phyloP scores from a whole-genome alignment of 306 rosid genomes.

The Cucurbita ficifolia region DNA sequence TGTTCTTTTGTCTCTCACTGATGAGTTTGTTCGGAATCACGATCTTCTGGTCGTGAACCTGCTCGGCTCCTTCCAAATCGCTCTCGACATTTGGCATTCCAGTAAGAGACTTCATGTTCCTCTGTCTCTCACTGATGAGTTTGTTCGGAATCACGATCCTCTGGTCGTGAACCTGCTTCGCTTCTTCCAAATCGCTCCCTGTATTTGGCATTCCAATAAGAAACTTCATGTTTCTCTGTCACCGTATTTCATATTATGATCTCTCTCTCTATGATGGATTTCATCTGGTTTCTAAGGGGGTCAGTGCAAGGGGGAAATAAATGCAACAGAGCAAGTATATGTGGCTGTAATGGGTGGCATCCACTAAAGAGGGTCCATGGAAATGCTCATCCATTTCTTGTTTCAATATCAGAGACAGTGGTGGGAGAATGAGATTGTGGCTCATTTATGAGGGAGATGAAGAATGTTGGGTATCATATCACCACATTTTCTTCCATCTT shows the following conservation, averaged over 20 bases:
- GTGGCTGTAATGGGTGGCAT: slow-evolving; percentile 31
- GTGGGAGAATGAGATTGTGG: slow-evolving; percentile 4
- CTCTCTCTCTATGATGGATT: background rate
- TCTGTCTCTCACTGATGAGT: background rate
- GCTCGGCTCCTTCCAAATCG: slow-evolving; percentile 22
- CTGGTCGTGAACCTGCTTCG: slow-evolving; percentile 32
- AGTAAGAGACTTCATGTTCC: slow-evolving; percentile 34
- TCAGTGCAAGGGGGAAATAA: slow-evolving; percentile 18
- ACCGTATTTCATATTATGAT: background rate
- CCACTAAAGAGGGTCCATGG: slow-evolving; percentile 15
- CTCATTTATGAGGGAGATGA: slow-evolving; percentile 6
- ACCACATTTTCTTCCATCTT: background rate
- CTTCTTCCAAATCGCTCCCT: slow-evolving; percentile 16
- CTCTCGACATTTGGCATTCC: slow-evolving; percentile 19
- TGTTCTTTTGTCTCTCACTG: slow-evolving; percentile 12
- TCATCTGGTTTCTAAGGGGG: background rate
- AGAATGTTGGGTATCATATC: slow-evolving; percentile 6
- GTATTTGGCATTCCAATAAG: slow-evolving; percentile 23
- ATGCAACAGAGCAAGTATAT: slow-evolving; percentile 56
- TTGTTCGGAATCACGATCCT: slow-evolving; percentile 53
- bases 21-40: slow-evolving; percentile 41
- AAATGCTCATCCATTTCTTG: background rate
- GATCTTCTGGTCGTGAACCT: slow-evolving; percentile 39
- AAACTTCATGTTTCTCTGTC: slow-evolving; percentile 24
- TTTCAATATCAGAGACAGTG: slow-evolving; percentile 1